These are phyloP conservation scores for Arachnopeziza araneosa DNA, from an alignment of 2,329 filamentous ascomycete genomes.

Conservation along the genomic window DNA sequence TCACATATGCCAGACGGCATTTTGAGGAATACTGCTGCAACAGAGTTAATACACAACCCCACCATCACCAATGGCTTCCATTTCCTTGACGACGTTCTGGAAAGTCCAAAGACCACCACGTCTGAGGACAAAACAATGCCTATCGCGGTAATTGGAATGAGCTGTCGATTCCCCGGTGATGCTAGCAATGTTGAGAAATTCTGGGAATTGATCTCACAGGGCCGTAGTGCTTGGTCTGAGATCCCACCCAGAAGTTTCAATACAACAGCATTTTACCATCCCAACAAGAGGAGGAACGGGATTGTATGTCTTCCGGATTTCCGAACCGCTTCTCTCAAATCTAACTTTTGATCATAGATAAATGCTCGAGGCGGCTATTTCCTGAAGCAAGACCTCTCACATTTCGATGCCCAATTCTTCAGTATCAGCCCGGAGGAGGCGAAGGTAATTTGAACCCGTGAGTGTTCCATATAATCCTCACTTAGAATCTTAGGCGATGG, in stretches of 20 bases:
- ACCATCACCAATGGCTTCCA: too few relatives aligned
- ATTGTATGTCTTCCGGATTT: background rate
- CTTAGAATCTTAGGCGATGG: conserved; percentile 17
- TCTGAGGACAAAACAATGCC: background rate
- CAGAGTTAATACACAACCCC: too few relatives aligned
- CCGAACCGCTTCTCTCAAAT: background rate
- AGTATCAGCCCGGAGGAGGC: conserved; percentile 10
- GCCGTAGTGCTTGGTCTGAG: conserved; percentile 20
- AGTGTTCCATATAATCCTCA: background rate
- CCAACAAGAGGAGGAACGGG: conserved; percentile 26
- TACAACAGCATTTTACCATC: conserved; percentile 47
- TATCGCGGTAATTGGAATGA: conserved; percentile 11
- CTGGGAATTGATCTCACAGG: conserved; percentile 29
- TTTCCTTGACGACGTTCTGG: too few relatives aligned
- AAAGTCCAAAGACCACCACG: too few relatives aligned
- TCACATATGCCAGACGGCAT: too few relatives aligned
- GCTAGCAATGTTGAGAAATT: conserved; percentile 22
- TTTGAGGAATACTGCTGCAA: too few relatives aligned
- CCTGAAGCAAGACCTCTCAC: background rate
- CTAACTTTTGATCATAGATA: background rate
- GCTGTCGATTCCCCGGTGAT: conserved; percentile 6
- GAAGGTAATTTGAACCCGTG: conserved; percentile 25
- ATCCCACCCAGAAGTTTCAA: conserved; percentile 35
- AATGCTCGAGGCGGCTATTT: background rate
- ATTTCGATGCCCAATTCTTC: background rate